Evolutionary conservation across 225 moss, liverwort and hornwort species (phyloP).

Genomic region (Marchantia polymorpha): DNA sequence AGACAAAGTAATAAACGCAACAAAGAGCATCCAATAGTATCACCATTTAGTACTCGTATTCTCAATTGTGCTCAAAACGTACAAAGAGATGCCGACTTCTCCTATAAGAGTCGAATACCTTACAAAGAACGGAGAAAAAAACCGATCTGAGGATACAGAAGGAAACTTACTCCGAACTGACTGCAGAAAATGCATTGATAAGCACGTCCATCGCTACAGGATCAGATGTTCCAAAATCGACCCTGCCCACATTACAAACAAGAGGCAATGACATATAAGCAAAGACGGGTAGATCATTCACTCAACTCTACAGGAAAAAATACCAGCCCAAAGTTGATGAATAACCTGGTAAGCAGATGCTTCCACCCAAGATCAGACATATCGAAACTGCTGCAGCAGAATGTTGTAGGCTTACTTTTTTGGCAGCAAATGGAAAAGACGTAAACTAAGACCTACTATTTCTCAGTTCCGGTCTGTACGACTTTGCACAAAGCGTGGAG

Average conservation of each 20-base stretch:
- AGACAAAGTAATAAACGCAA: neutral
- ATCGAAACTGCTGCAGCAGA: neutral
- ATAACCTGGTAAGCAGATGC: neutral
- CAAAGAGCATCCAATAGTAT: no score
- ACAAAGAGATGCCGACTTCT: no score
- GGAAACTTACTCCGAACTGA: conserved; percentile 78
- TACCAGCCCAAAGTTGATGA: neutral
- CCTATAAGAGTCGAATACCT: no score
- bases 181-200: conserved; percentile 63
- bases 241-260: conserved; percentile 43
- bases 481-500: neutral
- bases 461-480: neutral
- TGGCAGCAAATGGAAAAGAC: no score
- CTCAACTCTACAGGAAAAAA: neutral
- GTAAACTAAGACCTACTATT: no score
- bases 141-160: no score
- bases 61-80: no score
- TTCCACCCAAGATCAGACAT: neutral
- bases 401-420: no score
- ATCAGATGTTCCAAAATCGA: conserved; percentile 97
- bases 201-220: conserved; percentile 85
- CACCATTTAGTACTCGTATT: no score
- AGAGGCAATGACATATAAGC: neutral
- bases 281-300: neutral
- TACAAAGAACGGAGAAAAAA: no score